Evolutionary conservation across 2,329 filamentous ascomycete species (phyloP).

Genomic region (Penicillium carneum): DNA sequence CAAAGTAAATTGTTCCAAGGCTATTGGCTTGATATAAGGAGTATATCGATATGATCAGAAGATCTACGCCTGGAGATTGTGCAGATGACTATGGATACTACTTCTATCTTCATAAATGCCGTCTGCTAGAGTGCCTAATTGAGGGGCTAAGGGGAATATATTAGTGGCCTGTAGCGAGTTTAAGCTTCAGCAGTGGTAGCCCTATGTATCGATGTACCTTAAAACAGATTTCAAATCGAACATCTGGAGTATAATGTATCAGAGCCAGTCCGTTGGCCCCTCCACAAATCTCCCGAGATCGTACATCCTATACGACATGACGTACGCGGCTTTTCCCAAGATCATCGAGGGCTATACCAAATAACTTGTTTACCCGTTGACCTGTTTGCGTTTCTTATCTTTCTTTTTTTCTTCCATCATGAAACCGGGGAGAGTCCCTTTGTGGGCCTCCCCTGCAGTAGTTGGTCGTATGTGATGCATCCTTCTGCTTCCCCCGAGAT

Average conservation of each 20-base stretch:
- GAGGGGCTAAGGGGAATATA: not conserved
- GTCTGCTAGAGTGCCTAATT: not conserved
- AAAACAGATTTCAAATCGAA: not conserved
- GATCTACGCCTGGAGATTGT: not conserved
- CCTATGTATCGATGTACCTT: not conserved
- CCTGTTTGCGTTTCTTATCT: not conserved
- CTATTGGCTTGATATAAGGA: conserved; percentile 2
- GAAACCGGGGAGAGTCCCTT: conserved; percentile 18
- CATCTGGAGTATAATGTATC: not conserved
- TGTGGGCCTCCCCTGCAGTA: conserved; percentile 22
- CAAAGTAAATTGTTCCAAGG: not conserved
- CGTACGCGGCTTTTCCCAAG: conserved; percentile 9
- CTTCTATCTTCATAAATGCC: not conserved
- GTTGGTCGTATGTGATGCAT: conserved; percentile 16
- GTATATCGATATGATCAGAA: no score
- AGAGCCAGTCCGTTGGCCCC: not conserved
- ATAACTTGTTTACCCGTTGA: not conserved
- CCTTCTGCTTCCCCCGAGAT: conserved; percentile 4
- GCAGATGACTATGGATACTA: not conserved
- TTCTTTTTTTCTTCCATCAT: not conserved
- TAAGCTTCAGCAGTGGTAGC: not conserved
- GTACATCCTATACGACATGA: conserved; percentile 4
- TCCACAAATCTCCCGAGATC: not conserved
- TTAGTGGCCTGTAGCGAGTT: not conserved
- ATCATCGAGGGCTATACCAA: not conserved